Conservation (phyloP, 1,284 basidiomycete species). For the Flammula alnicola region DNA sequence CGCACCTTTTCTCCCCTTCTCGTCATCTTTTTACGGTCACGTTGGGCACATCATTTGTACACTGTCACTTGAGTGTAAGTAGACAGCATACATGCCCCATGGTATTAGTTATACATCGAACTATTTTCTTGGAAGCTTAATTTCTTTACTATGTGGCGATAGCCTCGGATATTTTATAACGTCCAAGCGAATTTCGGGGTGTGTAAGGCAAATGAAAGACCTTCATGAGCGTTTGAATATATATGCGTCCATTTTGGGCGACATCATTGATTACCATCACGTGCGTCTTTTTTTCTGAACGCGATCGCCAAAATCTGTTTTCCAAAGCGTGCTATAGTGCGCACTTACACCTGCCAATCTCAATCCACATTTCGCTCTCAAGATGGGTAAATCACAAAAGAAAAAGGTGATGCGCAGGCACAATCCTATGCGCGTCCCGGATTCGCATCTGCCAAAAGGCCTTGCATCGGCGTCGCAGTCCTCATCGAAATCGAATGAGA, state of each 20-base stretch:
- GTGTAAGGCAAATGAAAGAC: too few species aligned
- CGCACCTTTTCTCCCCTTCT: constrained; percentile 1
- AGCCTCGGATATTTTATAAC: too few species aligned
- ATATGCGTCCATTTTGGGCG: background rate
- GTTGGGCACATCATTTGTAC: background rate
- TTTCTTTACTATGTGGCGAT: background rate
- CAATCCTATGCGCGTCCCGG: constrained; percentile 90
- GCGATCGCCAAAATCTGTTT: constrained; percentile 12
- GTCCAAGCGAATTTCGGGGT: too few species aligned
- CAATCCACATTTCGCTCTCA: constrained; percentile 9
- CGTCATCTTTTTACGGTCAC: background rate
- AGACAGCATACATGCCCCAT: constrained; percentile 1
- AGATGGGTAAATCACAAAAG: constrained; percentile 91
- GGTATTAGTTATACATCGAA: constrained; percentile 1
- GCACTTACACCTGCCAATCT: background rate
- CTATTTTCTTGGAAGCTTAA: background rate
- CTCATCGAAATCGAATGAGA: constrained; percentile 76
- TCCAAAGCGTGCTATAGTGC: background rate
- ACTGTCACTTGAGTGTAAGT: background rate
- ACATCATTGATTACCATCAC: constrained; percentile 12
- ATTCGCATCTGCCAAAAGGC: constrained; percentile 85
- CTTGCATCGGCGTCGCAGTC: constrained; percentile 69
- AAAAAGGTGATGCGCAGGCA: constrained; percentile 80
- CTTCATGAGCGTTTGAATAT: too few species aligned
- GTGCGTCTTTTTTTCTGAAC: constrained; percentile 22